Conservation (phyloP, 148 eudicot genomes). For the Fagopyrum esculentum region DNA sequence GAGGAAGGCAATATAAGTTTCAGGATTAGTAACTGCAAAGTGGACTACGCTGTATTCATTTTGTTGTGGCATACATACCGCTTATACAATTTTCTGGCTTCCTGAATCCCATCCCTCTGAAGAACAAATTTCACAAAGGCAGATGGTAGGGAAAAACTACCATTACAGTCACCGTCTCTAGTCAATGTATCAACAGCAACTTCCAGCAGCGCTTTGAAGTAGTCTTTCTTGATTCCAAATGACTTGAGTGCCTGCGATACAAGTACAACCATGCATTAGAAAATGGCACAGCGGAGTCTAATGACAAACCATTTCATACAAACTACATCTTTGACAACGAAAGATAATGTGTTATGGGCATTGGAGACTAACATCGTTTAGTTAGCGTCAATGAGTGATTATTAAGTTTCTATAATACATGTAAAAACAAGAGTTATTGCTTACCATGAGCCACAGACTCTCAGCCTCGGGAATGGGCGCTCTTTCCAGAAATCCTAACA, state of each 20-base stretch:
- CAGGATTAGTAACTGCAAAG: not conserved
- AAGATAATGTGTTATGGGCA: not conserved
- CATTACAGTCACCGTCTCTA: conserved; percentile 70
- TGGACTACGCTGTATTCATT: not conserved
- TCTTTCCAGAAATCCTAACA: conserved; percentile 36
- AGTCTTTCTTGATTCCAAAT: conserved; percentile 36
- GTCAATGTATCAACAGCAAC: conserved; percentile 45
- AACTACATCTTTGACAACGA: not conserved
- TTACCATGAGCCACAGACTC: conserved; percentile 77
- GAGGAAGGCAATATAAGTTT: not conserved
- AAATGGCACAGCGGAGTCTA: not conserved
- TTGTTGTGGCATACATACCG: conserved; percentile 29
- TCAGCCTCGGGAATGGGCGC: conserved; percentile 45
- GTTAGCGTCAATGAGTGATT: too few relatives aligned
- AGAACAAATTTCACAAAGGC: conserved; percentile 41
- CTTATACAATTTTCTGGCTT: conserved; percentile 71
- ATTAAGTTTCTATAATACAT: too few relatives aligned
- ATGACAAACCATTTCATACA: not conserved
- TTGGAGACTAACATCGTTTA: not conserved
- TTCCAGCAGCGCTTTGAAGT: conserved; percentile 57
- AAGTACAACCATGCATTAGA: conserved; percentile 17
- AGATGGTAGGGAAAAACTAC: conserved; percentile 75
- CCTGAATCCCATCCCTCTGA: conserved; percentile 54
- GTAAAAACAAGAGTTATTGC: conserved; percentile 9
- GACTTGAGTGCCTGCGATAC: conserved; percentile 51